Evolutionary conservation across 148 eudicot species (phyloP), one percentile per base, ranked within the genome.

Genomic region (Mesembryanthemum crystallinum): DNA sequence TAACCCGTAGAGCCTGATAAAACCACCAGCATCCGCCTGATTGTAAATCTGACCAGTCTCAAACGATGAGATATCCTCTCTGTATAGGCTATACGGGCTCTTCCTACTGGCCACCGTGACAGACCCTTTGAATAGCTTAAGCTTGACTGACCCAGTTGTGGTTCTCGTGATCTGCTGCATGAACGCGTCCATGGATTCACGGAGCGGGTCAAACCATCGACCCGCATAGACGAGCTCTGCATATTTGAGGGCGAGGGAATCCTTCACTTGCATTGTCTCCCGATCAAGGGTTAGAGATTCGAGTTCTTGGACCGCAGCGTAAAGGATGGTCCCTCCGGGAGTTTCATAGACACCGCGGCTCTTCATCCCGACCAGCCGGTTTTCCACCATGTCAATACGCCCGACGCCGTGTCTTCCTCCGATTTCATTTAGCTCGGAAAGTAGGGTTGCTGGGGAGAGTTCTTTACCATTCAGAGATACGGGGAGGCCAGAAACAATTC

Each of bases 1-100:
- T 62, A 93, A 83, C 47, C 98, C 97, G 78, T 89, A 89, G 9
- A 93, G 92, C 84, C 85, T 77, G 35, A 91, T 93, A 75, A 91
- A 93, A 2, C 98, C 98, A 72, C 91, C 98, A 71, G 97, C 98
- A 86, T 93, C 97, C 0, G 98, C 98, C 58, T 91, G 98, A 68
- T 91, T 75, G 65, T 93, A 93, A 27, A 93, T 89, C 60, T 85
- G 73, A 67, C 98, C 94, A 15, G 82, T 91, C 82, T 93, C 98
- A 18, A 93, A 93, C 0, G 98, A 93, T 0, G 97, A 91, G 37
- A 93, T 93, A 30, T 91, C 96, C 76, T 91, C 86, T 69, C 94
- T 85, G 79, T 89, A 93, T 68, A 93, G 77, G 74, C 96, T 93
- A 37, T 77, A 76, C 0, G 96, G 98, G 71, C 98, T 93, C 74